Evolutionary conservation across 2,329 filamentous ascomycete genomes (phyloP), one percentile per base, ranked within the genome.

Genomic region (Aspergillus sclerotialis): DNA sequence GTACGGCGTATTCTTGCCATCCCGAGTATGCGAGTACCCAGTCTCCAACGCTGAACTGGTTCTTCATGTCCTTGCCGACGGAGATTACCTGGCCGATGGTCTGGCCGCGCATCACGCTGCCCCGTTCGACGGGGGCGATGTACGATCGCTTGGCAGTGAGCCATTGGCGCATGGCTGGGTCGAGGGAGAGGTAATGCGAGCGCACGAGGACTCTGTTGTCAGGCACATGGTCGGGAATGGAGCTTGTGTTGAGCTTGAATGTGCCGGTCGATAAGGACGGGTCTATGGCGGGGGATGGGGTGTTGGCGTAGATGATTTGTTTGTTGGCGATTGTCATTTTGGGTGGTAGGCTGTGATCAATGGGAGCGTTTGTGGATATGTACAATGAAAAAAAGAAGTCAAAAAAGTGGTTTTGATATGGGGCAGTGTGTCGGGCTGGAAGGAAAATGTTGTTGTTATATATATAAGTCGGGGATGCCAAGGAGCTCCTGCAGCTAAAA

Each of bases 121-220:
- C 80, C 39, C 82, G 73, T 43, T 78, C 64, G 17, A 87, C 80
- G 6, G 82, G 80, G 0, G 80, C 77, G 2, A 84, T 55, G 58
- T 87, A 87, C 1, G 80, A 75, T 18, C 74, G 65, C 24, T 64
- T 61, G 32, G 67, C 68, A 40, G 63, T 81, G 13, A 87, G 60
- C 80, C 80, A 85, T 38, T 76, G 76, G 48, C 82, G 73, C 81
- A 85, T 85, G n/a, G 82, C 80, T 1, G 82, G 82, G 59, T 86
- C 82, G 25, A 86, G 68, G 7, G 77, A 80, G 28, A 84, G 68
- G 51, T 84, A 85, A 39, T 82, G 65, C 2, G 64, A 63, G 38
- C 69, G 64, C 37, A 72, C 65, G 38, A 86, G 68, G 36, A 85
- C 67, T 52, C 85, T 64, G 44, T 79, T 79, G 65, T 55, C 41